Evolutionary conservation across 176 grass and related monocot species (phyloP), one percentile per base, ranked within the genome.

Genomic region (Eremochloa ophiuroides): DNA sequence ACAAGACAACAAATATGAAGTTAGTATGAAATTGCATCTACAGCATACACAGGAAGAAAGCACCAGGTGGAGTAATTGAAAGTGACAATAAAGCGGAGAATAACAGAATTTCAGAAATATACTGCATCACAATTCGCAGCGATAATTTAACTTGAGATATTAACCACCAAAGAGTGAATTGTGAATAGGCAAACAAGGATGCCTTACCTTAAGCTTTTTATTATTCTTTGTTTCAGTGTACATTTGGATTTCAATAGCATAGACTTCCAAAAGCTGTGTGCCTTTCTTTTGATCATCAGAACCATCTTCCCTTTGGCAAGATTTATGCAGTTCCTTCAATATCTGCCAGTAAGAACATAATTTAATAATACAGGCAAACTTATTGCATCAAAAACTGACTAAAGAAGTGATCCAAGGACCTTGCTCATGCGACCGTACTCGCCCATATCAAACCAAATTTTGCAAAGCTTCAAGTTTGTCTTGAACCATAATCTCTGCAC

Each of bases 231-330:
- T 99, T 86, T 99, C 93, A 60, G 96, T 99, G 85, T 99, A 95
- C 96, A 99, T 99, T 82, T 99, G 96, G 80, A 99, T 99, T 81
- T 99, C 96, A 80, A 99, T 95, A 80, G 96, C 96, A 91, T 99
- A 99, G 28, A 99, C 93, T 93, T 99, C 96, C 76, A 99, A 80
- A 90, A 99, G 96, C 85, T 99, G 96, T 65, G 96, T 99, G 77
- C 96, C 96, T 89, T 99, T 99, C 89, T 99, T 99, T 89, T 99
- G 96, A 42, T 99, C 96, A 91, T 99, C 96, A 82, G 90, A 89
- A 62, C 93, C 96, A 91, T 99, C 96, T 88, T 99, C 96, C 82
- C 69, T 91, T 86, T 93, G 96, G 66, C 96, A 99, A 82, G 96
- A 99, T 80, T 87, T 95, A 83, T 93, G 96, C 62, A 99, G 82